Conservation (phyloP, 805 yeast genomes). For the Helenozyma rhizophorensis region DNA sequence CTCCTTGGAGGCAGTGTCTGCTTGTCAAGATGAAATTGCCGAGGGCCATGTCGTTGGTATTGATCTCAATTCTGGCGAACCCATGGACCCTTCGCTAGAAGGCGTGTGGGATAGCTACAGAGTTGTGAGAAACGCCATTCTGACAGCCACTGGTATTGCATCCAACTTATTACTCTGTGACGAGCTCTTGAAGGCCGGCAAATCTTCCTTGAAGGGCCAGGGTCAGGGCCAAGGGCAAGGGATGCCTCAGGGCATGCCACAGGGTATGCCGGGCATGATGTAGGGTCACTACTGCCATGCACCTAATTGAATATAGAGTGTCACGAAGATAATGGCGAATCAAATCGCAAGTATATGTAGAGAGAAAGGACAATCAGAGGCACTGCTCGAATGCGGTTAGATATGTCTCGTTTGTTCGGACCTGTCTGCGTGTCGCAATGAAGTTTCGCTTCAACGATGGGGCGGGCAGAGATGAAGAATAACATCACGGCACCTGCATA, state of each 20-base stretch:
- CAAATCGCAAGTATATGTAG: no score
- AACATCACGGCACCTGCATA: no score
- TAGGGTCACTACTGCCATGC: no score
- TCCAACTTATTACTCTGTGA: constrained; percentile 90
- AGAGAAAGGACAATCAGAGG: no score
- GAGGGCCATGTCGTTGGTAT: constrained; percentile 86
- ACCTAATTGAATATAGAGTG: no score
- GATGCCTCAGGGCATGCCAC: constrained; percentile 16
- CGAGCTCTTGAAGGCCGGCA: constrained; percentile 94
- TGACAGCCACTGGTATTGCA: constrained; percentile 92
- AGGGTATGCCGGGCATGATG: constrained; percentile 18
- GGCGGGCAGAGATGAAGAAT: no score
- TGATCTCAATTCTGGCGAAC: constrained; percentile 87
- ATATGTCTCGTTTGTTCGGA: no score
- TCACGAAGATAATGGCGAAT: no score
- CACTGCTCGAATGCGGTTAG: no score
- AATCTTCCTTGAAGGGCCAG: constrained; percentile 74
- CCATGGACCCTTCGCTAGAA: constrained; percentile 89
- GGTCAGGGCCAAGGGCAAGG: constrained; percentile 14
- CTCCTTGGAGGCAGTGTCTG: constrained; percentile 80
- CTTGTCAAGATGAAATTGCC: constrained; percentile 82
- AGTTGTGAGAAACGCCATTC: constrained; percentile 87
- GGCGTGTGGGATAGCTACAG: constrained; percentile 97
- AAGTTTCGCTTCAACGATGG: no score
- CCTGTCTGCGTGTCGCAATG: no score